These are phyloP conservation scores for Blastobotrys niveus DNA, from an alignment of 1,139 yeast species.

Conservation along the genomic window DNA sequence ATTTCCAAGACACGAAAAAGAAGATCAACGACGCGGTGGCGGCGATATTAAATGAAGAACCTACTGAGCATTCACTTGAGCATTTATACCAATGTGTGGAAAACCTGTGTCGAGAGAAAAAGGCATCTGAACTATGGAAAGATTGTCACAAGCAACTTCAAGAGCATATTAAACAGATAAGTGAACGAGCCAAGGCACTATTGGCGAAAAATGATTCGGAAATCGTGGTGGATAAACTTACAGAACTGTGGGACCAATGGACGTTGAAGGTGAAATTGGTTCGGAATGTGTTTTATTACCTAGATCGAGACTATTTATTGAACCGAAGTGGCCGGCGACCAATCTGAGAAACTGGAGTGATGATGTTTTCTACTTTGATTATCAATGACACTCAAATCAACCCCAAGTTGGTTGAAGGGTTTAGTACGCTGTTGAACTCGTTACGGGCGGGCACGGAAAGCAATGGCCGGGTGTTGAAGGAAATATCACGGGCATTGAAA, in stretches of 20 bases:
- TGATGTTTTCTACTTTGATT: conserved; percentile 17
- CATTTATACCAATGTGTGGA: conserved; percentile 37
- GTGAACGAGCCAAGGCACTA: conserved; percentile 1
- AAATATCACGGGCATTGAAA: conserved; percentile 3
- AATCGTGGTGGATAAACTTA: conserved; percentile 14
- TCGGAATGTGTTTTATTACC: conserved; percentile 32
- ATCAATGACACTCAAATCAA: background rate
- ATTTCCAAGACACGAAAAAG: conserved; percentile 21
- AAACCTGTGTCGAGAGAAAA: conserved; percentile 34
- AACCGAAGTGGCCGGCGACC: conserved; percentile 24
- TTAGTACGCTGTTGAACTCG: background rate
- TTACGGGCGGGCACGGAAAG: background rate
- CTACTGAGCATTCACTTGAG: conserved; percentile 25
- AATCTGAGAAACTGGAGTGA: conserved; percentile 25
- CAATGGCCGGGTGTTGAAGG: background rate
- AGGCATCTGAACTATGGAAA: conserved; percentile 27
- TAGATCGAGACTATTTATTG: conserved; percentile 36
- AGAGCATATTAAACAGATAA: conserved; percentile 17
- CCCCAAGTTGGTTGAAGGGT: background rate
- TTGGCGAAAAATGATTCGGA: conserved; percentile 5
- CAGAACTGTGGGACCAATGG: conserved; percentile 28
- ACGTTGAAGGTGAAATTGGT: conserved; percentile 24
- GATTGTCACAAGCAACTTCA: conserved; percentile 21
- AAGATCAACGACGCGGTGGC: conserved; percentile 25
- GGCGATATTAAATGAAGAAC: conserved; percentile 21